Evolutionary conservation across 305 asterid species (phyloP), one percentile per base, ranked within the genome.

Genomic region (Ajuga reptans): DNA sequence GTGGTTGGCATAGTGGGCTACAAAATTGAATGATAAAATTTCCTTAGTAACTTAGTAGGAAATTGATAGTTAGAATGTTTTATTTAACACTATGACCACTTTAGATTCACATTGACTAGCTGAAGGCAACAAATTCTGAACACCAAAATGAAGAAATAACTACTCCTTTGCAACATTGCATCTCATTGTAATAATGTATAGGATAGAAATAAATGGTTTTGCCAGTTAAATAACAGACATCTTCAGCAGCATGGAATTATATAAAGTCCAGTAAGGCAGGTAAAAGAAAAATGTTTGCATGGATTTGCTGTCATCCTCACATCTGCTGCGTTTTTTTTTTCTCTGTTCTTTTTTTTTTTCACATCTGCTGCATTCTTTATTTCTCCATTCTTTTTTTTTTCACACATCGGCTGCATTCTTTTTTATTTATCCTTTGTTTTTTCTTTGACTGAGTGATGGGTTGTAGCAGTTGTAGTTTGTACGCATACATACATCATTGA

Each of bases 1-100:
- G 77, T 52, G 43, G 64, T 77, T 68, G 68, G 79, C 76, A 68
- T 71, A 59, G 79, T 61, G 39, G 81, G 83, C 94, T 86, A 86
- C 73, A 64, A 21, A 59, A 68, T 72, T 63, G 63, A 66, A 45
- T 27, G 45, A 62, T 47, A 62, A 69, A 14, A 52, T 17, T 72
- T 39, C 31, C 18, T 72, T 68, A 68, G 58, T 36, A 12, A 0
- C 62, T n/a, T 36, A 34, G 47, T 6, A 36, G 49, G 33, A 39
- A 69, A 69, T 16, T 14, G 17, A 14, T 17, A 45, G 29, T 29
- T 24, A 21, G 56, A 29, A 41, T 33, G 12, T n/a, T 64, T 31
- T 33, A 60, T 39, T 53, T 7, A 4, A 24, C 27, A 37, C 41
- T 62, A 31, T 50, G 53, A 41, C 36, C 70, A 15, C 12, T 9